Evolutionary conservation across 2,329 filamentous ascomycete genomes (phyloP).

Genomic region (Paecilomyces sp.): DNA sequence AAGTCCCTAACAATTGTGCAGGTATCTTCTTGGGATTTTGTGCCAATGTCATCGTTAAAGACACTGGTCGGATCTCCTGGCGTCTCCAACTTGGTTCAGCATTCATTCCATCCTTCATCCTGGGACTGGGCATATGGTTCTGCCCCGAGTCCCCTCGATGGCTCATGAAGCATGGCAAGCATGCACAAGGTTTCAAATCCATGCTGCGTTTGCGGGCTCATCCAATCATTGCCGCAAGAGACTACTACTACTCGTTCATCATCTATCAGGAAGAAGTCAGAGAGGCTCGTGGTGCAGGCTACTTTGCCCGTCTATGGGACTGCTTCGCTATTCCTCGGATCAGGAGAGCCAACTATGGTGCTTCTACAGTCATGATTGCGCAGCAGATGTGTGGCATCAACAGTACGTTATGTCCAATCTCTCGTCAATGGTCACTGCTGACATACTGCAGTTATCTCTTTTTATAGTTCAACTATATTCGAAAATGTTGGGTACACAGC

Average conservation of each 20-base stretch:
- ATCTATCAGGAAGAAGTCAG: conserved; percentile 48
- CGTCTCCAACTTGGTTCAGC: conserved; percentile 63
- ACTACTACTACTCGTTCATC: conserved; percentile 40
- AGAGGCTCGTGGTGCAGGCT: conserved; percentile 41
- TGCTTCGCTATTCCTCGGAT: conserved; percentile 47
- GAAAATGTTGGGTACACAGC: conserved; percentile 44
- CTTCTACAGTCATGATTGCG: too few species aligned
- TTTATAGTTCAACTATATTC: background rate
- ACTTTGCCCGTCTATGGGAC: too few species aligned
- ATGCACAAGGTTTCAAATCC: conserved; percentile 34
- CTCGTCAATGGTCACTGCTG: conserved; percentile 50
- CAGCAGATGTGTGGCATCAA: too few species aligned
- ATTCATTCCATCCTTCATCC: conserved; percentile 53
- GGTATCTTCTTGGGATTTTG: too few species aligned
- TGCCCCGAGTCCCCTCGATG: conserved; percentile 50
- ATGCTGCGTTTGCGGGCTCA: conserved; percentile 38
- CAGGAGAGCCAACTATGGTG: too few species aligned
- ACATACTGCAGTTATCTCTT: background rate
- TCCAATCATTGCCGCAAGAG: conserved; percentile 37
- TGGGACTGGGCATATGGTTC: conserved; percentile 54
- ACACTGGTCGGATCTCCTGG: conserved; percentile 56
- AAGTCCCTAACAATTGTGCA: conserved; percentile 42
- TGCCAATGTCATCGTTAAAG: too few species aligned
- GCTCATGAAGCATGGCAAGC: conserved; percentile 39
- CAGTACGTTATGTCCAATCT: too few species aligned